Conservation (phyloP, 345 rosid genomes). For the Eucalyptus caleyi region DNA sequence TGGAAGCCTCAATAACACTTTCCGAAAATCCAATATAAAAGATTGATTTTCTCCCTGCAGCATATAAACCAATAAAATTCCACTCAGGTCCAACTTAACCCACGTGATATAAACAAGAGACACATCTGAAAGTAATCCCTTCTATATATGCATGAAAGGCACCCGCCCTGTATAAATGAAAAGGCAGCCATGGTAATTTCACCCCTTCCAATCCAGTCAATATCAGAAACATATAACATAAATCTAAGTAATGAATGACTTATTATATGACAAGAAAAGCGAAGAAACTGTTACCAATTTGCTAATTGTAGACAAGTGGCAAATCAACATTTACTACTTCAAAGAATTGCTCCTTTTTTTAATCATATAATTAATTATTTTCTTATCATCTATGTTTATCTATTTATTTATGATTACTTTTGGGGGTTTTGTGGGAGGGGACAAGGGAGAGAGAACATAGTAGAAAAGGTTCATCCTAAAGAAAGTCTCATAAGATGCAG, state of each 20-base stretch:
- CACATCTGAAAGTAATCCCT: not conserved
- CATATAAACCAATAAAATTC: not conserved
- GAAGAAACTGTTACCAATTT: not conserved
- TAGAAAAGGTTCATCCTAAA: not conserved
- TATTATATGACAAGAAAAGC: not conserved
- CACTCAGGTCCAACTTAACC: not conserved
- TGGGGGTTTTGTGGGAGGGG: not conserved
- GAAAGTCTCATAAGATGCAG: not conserved
- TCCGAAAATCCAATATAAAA: slow-evolving; percentile 60
- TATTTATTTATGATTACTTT: not conserved
- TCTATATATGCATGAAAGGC: not conserved
- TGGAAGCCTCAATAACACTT: slow-evolving; percentile 65
- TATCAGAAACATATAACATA: not conserved
- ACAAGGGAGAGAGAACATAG: not conserved
- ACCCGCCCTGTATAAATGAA: not conserved
- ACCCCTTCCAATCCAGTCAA: not conserved
- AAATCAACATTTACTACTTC: not conserved
- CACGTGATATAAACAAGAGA: not conserved
- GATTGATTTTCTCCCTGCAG: slow-evolving; percentile 62
- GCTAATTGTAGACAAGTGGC: not conserved
- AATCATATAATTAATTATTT: not conserved
- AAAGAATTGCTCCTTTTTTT: not conserved
- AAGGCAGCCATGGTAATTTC: not conserved
- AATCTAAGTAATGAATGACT: not conserved
- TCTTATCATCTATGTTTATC: not conserved